Evolutionary conservation across 345 rosid genomes (phyloP).

Genomic region (Gossypium rotundifolium): DNA sequence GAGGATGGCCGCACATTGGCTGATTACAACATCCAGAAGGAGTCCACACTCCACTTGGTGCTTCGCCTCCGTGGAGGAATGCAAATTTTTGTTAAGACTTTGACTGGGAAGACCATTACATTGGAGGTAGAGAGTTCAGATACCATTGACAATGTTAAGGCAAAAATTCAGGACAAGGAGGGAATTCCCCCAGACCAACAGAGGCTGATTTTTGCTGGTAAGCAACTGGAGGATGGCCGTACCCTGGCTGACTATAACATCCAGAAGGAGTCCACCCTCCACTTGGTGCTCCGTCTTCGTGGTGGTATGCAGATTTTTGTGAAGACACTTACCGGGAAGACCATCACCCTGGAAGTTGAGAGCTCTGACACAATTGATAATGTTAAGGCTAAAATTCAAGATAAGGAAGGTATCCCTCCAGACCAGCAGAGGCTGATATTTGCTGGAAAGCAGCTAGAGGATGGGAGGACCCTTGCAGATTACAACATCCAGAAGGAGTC

Average conservation of each 20-base stretch:
- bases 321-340: not conserved
- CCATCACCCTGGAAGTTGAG: not conserved
- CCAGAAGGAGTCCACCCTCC: not conserved
- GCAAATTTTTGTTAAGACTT: not conserved
- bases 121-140: not conserved
- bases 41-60: not conserved
- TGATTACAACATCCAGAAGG: slow-evolving; percentile 1
- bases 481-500: not conserved
- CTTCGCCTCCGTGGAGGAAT: not conserved
- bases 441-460: not conserved
- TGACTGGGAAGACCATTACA: not conserved
- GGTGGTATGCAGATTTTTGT: not conserved
- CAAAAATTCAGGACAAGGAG: not conserved
- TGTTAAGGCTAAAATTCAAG: not conserved
- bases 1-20: not conserved
- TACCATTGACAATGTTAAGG: not conserved
- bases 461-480: not conserved
- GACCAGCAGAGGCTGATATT: not conserved
- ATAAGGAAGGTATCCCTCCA: not conserved
- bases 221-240: not conserved
- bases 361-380: not conserved
- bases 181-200: not conserved
- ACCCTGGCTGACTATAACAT: not conserved
- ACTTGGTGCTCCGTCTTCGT: not conserved
- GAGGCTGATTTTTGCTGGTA: not conserved